phyloP scores from a whole-genome alignment of 2,329 filamentous ascomycete species.

The Aspergillus ruber region DNA sequence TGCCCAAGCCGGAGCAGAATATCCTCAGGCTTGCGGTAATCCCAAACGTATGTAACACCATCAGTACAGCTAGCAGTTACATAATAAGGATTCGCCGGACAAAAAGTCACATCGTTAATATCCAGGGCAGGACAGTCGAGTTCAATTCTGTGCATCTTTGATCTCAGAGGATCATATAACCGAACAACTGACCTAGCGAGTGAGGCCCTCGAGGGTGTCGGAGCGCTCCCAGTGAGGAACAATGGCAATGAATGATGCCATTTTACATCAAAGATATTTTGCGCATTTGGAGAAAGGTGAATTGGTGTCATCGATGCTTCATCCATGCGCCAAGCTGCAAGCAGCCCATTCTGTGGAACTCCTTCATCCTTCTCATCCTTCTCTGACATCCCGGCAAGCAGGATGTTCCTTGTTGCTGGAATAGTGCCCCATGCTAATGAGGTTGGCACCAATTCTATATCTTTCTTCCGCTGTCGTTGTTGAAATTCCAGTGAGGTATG shows the following conservation, averaged over 20 bases:
- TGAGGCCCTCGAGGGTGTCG: slow-evolving; percentile 24
- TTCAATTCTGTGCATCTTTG: slow-evolving; percentile 35
- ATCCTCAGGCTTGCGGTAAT: slow-evolving; percentile 42
- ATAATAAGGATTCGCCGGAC: slow-evolving; percentile 39
- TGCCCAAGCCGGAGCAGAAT: slow-evolving; percentile 48
- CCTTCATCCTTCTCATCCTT: slow-evolving; percentile 31
- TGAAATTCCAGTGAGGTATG: slow-evolving; percentile 24
- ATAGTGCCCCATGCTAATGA: slow-evolving; percentile 44
- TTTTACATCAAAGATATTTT: slow-evolving; percentile 53
- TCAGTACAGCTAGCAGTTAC: slow-evolving; percentile 56
- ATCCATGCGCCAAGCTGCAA: slow-evolving; percentile 49
- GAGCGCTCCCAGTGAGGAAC: slow-evolving; percentile 50
- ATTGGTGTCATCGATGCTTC: slow-evolving; percentile 30
- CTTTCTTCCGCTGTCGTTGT: slow-evolving; percentile 17
- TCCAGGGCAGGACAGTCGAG: slow-evolving; percentile 54
- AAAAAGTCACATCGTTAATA: slow-evolving; percentile 55
- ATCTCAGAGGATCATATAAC: slow-evolving; percentile 42
- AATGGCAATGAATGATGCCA: slow-evolving; percentile 48
- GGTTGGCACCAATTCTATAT: slow-evolving; percentile 37
- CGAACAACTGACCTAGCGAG: slow-evolving; percentile 46
- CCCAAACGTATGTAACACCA: slow-evolving; percentile 56
- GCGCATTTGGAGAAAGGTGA: slow-evolving; percentile 41
- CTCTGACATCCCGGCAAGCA: slow-evolving; percentile 52
- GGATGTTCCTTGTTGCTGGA: slow-evolving; percentile 30
- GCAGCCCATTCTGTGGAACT: slow-evolving; percentile 42